A percentile compares a stretch with the other conserved stretches of the same genome.
Conservation (phyloP, 75 land plant species). For the Pinus tabuliformis region DNA sequence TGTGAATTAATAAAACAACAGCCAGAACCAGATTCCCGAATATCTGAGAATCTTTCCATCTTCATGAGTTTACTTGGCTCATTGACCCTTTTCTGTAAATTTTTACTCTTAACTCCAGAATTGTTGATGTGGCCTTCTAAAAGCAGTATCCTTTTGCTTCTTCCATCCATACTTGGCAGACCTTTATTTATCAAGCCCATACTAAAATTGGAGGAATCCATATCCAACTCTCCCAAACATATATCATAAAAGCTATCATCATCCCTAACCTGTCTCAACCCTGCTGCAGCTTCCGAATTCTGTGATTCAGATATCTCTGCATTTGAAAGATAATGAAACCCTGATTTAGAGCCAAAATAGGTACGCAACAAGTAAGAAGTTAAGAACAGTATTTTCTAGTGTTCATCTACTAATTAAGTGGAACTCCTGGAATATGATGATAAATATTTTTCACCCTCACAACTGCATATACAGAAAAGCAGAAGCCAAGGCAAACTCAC, state of each 20-base stretch:
- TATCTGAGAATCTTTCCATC: background rate
- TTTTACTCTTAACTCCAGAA: conserved; percentile 24
- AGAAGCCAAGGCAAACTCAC: no score
- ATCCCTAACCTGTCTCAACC: background rate
- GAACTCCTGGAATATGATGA: no score
- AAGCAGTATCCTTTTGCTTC: no score
- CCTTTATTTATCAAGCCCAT: background rate
- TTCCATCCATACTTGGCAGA: background rate
- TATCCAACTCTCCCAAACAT: background rate
- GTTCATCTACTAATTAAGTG: no score
- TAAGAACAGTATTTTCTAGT: no score
- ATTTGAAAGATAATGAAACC: background rate
- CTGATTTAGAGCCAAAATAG: background rate
- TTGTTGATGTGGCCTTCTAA: background rate
- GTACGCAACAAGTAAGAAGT: background rate
- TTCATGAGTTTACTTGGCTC: background rate
- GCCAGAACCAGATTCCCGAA: background rate
- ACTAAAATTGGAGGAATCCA: background rate
- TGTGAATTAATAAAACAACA: background rate
- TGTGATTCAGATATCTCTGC: conserved; percentile 4
- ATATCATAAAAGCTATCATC: background rate
- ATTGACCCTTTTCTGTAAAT: conserved; percentile 15
- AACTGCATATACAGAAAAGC: no score
- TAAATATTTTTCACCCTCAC: no score
- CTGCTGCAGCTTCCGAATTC: background rate